phyloP scores from a whole-genome alignment of 2,329 filamentous ascomycete genomes.

The Allantophomopsis lycopodina region DNA sequence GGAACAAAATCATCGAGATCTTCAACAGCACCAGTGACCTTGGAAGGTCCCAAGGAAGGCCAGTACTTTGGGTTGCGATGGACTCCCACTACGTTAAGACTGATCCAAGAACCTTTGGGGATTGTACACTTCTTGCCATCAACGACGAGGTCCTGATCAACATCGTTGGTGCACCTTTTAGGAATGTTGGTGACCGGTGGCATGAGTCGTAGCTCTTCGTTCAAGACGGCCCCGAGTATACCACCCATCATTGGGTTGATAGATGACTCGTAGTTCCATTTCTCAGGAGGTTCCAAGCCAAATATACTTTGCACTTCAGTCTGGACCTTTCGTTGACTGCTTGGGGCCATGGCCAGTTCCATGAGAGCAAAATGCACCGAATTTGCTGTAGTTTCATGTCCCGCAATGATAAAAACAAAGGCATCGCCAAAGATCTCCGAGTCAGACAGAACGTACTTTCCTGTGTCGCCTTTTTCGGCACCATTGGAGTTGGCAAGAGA shows the following conservation, averaged over 20 bases:
- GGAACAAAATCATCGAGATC: conserved; percentile 59
- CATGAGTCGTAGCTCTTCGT: conserved; percentile 62
- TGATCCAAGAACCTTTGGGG: conserved; percentile 40
- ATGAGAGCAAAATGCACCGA: conserved; percentile 58
- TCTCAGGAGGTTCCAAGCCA: conserved; percentile 36
- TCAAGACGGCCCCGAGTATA: conserved; percentile 62
- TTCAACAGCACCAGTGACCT: conserved; percentile 24
- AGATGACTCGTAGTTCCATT: conserved; percentile 59
- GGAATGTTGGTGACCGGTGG: conserved; percentile 61
- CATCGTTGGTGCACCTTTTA: conserved; percentile 38
- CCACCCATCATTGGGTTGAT: conserved; percentile 53
- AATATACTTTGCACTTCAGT: conserved; percentile 55
- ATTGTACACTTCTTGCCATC: conserved; percentile 43
- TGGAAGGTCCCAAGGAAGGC: conserved; percentile 28
- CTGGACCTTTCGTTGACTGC: conserved; percentile 52
- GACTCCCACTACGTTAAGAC: conserved; percentile 36
- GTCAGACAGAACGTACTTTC: conserved; percentile 38
- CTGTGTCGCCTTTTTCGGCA: conserved; percentile 34
- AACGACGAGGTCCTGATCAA: conserved; percentile 43
- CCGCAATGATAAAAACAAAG: conserved; percentile 55
- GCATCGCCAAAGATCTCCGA: conserved; percentile 62
- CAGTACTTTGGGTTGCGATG: conserved; percentile 64
- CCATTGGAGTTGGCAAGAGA: conserved; percentile 26
- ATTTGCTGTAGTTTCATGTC: conserved; percentile 72
- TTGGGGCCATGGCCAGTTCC: conserved; percentile 50